phyloP scores from a whole-genome alignment of 2,329 filamentous ascomycete species.

The Ascochyta rabiei region DNA sequence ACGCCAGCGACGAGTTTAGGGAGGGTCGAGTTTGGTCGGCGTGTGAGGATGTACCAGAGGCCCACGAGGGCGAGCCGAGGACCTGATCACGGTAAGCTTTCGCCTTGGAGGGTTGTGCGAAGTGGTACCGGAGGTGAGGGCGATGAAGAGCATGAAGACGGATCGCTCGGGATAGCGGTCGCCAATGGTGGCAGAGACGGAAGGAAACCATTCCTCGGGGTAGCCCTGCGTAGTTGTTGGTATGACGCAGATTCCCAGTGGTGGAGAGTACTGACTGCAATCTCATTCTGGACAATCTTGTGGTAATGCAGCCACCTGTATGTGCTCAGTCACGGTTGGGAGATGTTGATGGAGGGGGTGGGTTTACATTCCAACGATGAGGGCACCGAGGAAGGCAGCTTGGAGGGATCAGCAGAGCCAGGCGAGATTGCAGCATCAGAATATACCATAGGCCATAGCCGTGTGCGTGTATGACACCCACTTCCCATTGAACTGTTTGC shows the following conservation, averaged over 20 bases:
- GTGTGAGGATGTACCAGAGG: slow-evolving; percentile 89
- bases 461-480: slow-evolving; percentile 94
- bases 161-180: slow-evolving; percentile 96
- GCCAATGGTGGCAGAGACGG: slow-evolving; percentile 94
- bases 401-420: slow-evolving; percentile 20
- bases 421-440: background rate
- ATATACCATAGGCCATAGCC: slow-evolving; percentile 73
- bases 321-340: slow-evolving; percentile 28
- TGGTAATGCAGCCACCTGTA: slow-evolving; percentile 80
- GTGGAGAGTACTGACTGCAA: slow-evolving; percentile 62
- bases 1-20: slow-evolving; percentile 81
- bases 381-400: slow-evolving; percentile 86
- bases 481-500: slow-evolving; percentile 73
- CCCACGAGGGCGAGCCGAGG: slow-evolving; percentile 90
- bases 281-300: slow-evolving; percentile 98
- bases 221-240: slow-evolving; percentile 45
- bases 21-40: slow-evolving; percentile 73
- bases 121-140: slow-evolving; percentile 79
- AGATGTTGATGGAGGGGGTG: slow-evolving; percentile 7
- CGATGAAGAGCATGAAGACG: slow-evolving; percentile 97
- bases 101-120: background rate
- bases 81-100: slow-evolving; percentile 57
- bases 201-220: slow-evolving; percentile 94
- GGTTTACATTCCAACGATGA: slow-evolving; percentile 70
- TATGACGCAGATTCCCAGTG: background rate